Evolutionary conservation across 2,329 filamentous ascomycete genomes (phyloP), one percentile per base, ranked within the genome.

Genomic region (Massarina eburnea): DNA sequence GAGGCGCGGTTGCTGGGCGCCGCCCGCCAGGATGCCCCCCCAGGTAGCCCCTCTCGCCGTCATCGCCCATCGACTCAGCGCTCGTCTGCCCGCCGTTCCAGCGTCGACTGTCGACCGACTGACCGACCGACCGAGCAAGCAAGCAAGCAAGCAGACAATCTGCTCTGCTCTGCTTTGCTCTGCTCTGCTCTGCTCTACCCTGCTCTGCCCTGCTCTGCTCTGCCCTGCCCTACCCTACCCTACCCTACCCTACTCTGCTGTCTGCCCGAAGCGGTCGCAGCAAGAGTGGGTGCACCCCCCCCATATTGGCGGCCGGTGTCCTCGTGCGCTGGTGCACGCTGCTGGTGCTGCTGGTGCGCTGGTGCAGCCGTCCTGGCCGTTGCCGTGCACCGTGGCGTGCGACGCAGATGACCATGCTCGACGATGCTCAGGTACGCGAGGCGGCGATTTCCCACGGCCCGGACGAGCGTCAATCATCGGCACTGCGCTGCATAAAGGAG

Each of bases 401-500:
- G 39, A 51, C 52, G 43, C 43, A 39, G 27, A 41, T 24, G 36
- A 26, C 21, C 30, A 17, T n/a, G 39, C 29, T 27, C 24, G 8
- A 38, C 33, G 35, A 47, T 49, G 48, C 49, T 61, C 60, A 66
- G 64, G 62, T 67, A 68, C 64, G 57, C 63, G 57, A 58, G 51
- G 49, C 62, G 56, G 53, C 59, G 47, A 59, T 57, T n/a, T 49
- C 43, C 58, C 54, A 54, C 48, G 44, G 42, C 52, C 46, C 52
- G 54, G 47, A 43, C 47, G 54, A 55, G 27, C 49, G 52, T 61
- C 62, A 55, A 56, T 53, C 58, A 57, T 58, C 20, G 35, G 35
- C 58, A 58, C 58, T 56, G 48, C 52, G 47, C 48, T 60, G 66
- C 65, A 68, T 67, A 64, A 67, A 65, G 62, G 59, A 59, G 61